Evolutionary conservation across 768 basidiomycete species (phyloP), one percentile per base, ranked within the genome.

Genomic region (Amanita fuliginea): DNA sequence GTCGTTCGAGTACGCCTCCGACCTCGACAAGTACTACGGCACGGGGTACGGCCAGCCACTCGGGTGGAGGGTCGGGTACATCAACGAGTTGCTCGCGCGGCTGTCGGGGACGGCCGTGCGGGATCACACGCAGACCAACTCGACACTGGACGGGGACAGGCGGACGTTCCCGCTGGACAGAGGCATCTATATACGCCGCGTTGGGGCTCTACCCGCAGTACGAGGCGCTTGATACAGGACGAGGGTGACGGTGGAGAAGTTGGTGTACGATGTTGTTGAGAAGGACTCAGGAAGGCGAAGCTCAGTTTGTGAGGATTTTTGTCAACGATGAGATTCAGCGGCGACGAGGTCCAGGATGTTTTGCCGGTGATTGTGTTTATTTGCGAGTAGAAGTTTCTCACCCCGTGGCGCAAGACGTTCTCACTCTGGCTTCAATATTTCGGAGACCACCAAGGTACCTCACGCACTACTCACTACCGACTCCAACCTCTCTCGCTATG

Each of bases 21-120:
- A 92, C 59, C 61, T 93, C 7, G 75, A 79, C 55, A 87, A 91
- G 61, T 93, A 78, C 60, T 90, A 92, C 61, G 70, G 71, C 26
- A 86, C 81, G 10, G 86, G 86, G 80, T 84, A 86, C 52, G 87
- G 88, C 3, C 77, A 80, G 53, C 55, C 61, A 1, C 68, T 91
- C 81, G 69, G 4, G 78, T 89, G 6, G 86, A 88, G 60, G 88
- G 81, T 92, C 3, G 92, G 91, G 5, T 95, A 86, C 60, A 71
- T 87, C 58, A 92, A 91, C 60, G 91, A 94, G 65, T 75, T 95
- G n/a, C 62, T 94, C 18, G 86, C 88, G 0, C 78, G 93, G 8
- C 72, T 95, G 37, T 86, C 82, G 0, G 71, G 71, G 13, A 63
- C 60, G 13, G 75, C 78, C 1, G 83, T 88, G 24, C 60, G 60